Base-by-base conservation (phyloP, 2,329 filamentous ascomycete genomes). In the Penicillium polonicum region DNA sequence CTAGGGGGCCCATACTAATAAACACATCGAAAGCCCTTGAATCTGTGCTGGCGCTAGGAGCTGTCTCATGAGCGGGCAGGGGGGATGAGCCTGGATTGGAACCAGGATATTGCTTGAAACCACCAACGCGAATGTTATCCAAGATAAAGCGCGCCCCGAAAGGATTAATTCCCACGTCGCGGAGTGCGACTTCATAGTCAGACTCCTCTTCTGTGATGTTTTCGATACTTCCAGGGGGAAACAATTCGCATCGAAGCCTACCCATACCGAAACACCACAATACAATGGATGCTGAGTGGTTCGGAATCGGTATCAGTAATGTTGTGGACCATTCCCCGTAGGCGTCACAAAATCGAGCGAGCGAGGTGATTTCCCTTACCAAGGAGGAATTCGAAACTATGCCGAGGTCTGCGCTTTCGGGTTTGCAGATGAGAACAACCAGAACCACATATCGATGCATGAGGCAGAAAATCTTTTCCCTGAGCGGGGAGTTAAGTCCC, bases 71-170 rank as follows among this genome's bases (percentile, higher is more conserved):
- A 25, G 31, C 12, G 8, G 31, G 31, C 3, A 36, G 15, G 5
- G 45, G 12, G 8, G 5, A 9, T 12, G 45, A 15, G 25, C 23
- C 13, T 17, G 13, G 13, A 15, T 33, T 8, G 19, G 29, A 46
- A 13, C n/a, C n/a, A 33, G 43, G n/a, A 21, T 15, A 4, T 48
- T 35, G 19, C 29, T 23, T 23, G 31, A 48, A 48, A 48, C 29
- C 31, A 25, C 45, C 15, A 25, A 48, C 31, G 15, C 31, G 43
- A 42, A 51, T 15, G 8, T 60, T 46, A 19, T 49, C 54, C 35
- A 90, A 73, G 2, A 91, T 77, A 10, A 79, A 78, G 69, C 91
- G 88, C 3, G 89, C 89, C 2, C 88, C 88, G 69, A 85, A 91
- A 0, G 84, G 81, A 71, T 92, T 92, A 68, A 91, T 71, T 0